Evolutionary conservation across 345 rosid species (phyloP).

Genomic region (Brassica rapa): DNA sequence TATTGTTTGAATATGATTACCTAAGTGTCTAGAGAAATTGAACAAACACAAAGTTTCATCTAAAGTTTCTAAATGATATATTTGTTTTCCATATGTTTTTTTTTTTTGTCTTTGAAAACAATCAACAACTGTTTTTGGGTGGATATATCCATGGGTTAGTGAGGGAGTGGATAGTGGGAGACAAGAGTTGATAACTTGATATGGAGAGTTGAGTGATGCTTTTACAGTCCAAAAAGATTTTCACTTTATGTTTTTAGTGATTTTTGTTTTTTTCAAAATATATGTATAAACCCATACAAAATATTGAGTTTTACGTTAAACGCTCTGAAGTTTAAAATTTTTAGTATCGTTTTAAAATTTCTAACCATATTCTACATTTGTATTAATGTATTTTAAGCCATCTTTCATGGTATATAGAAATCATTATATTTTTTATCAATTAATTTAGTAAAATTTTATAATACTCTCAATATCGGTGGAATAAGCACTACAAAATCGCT

Average conservation of each 20-base stretch:
- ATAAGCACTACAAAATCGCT: too few species aligned
- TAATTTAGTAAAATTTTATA: too few species aligned
- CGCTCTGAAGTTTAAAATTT: too few species aligned
- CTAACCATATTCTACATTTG: too few species aligned
- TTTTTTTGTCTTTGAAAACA: not conserved
- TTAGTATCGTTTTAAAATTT: too few species aligned
- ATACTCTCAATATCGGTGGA: too few species aligned
- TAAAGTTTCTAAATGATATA: not conserved
- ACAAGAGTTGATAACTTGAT: slow-evolving; percentile 25
- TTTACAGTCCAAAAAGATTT: slow-evolving; percentile 11
- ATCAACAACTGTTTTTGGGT: slow-evolving; percentile 6
- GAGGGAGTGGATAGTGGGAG: slow-evolving; percentile 24
- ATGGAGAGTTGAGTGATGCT: slow-evolving; percentile 33
- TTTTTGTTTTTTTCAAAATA: too few species aligned
- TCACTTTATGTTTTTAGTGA: slow-evolving; percentile 8
- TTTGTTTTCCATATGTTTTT: not conserved
- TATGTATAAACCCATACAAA: too few species aligned
- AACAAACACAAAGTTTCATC: not conserved
- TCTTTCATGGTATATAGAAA: too few species aligned
- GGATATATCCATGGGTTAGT: not conserved
- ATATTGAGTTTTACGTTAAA: too few species aligned
- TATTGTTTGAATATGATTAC: not conserved
- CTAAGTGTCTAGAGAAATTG: not conserved
- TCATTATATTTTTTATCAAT: too few species aligned
- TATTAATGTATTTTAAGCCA: too few species aligned